A percentile compares a stretch with the other conserved stretches of the same genome.
Conservation (phyloP, 1,284 basidiomycete species). For the Ustilago vetiveriae region DNA sequence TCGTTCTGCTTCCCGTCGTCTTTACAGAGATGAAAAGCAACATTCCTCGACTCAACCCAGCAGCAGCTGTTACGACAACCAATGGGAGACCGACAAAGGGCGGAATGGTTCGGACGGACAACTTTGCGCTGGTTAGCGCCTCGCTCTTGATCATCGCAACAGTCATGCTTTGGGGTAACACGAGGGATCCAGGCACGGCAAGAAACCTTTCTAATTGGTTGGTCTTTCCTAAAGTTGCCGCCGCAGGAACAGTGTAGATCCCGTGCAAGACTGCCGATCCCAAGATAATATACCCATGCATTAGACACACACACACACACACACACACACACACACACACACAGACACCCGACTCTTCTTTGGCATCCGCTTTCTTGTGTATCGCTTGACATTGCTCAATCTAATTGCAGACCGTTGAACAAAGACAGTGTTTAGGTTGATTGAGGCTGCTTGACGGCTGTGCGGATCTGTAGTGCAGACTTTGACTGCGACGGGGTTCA, state of each 20-base stretch:
- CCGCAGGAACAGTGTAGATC: neutral
- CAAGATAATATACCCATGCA: conserved; percentile 14
- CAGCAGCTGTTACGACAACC: neutral
- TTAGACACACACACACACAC: conserved; percentile 5
- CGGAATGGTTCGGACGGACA: conserved; percentile 28
- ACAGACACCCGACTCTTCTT: too few species aligned
- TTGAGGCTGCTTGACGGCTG: too few species aligned
- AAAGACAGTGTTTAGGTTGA: too few species aligned
- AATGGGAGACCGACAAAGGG: conserved; percentile 3
- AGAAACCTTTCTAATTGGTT: conserved; percentile 39
- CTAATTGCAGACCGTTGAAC: too few species aligned
- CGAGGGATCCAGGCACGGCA: conserved; percentile 32
- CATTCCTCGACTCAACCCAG: conserved; percentile 20
- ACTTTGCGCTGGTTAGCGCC: conserved; percentile 38
- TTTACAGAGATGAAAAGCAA: conserved; percentile 62
- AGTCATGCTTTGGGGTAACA: conserved; percentile 38
- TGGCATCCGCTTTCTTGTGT: too few species aligned
- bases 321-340: too few species aligned
- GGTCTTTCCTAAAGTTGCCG: conserved; percentile 37
- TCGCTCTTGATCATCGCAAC: conserved; percentile 35
- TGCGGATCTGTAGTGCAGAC: too few species aligned
- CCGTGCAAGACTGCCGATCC: too few species aligned
- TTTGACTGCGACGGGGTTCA: neutral
- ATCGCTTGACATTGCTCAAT: too few species aligned
- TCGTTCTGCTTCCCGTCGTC: conserved; percentile 64